These are phyloP conservation scores for Paracoccidioides brasiliensis DNA, from an alignment of 2,329 filamentous ascomycete genomes.

Conservation along the genomic window DNA sequence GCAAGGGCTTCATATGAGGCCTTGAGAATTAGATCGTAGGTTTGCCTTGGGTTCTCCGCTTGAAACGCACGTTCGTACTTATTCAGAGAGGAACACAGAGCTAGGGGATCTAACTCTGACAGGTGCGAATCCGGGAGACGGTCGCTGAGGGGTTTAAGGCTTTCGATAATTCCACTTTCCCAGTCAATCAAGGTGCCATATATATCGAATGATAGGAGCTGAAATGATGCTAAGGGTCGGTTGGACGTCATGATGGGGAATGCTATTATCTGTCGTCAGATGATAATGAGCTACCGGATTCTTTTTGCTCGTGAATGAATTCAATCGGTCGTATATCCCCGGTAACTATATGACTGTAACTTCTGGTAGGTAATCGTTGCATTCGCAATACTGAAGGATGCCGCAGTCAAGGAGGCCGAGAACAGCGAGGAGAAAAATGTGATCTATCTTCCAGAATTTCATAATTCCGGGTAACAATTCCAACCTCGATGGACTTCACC, in stretches of 20 bases:
- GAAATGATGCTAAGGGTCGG: constrained; percentile 25
- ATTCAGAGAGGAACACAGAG: constrained; percentile 35
- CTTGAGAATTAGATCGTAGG: constrained; percentile 48
- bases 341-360: too few species aligned
- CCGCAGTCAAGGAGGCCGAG: too few species aligned
- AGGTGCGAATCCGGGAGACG: constrained; percentile 29
- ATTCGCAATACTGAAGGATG: too few species aligned
- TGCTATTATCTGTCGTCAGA: too few species aligned
- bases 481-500: too few species aligned
- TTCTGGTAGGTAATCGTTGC: too few species aligned
- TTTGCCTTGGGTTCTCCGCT: constrained; percentile 40
- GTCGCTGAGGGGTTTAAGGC: constrained; percentile 35
- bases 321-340: too few species aligned
- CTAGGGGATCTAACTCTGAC: constrained; percentile 24
- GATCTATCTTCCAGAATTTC: too few species aligned
- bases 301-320: too few species aligned
- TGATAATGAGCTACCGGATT: too few species aligned
- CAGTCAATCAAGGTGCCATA: constrained; percentile 72
- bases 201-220: constrained; percentile 58
- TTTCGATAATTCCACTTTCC: constrained; percentile 50
- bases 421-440: too few species aligned
- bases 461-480: too few species aligned
- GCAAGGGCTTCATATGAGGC: constrained; percentile 28
- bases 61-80: constrained; percentile 40
- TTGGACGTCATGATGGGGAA: neutral